phyloP scores from a whole-genome alignment of 2,329 filamentous ascomycete genomes.

The Cadophora sp. region DNA sequence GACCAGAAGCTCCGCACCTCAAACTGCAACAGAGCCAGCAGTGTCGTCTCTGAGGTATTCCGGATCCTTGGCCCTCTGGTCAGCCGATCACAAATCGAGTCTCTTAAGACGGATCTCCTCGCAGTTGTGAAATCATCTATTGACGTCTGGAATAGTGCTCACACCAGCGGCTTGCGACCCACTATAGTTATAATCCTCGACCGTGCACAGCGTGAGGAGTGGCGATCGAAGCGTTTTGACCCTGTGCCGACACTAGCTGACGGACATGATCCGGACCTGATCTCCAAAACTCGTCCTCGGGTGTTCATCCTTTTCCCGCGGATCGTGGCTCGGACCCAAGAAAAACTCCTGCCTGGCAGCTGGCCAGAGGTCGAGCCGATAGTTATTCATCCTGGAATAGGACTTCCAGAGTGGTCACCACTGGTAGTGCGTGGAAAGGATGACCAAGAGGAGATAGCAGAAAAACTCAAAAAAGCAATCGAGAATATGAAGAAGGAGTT shows the following conservation, averaged over 20 bases:
- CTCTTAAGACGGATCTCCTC: constrained; percentile 19
- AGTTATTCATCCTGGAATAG: constrained; percentile 22
- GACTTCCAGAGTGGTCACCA: constrained; percentile 25
- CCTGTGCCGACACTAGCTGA: neutral
- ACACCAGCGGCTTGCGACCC: constrained; percentile 15
- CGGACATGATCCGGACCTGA: neutral
- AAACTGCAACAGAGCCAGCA: neutral
- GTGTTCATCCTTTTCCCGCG: neutral
- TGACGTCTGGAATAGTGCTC: constrained; percentile 26
- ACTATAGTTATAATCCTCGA: neutral
- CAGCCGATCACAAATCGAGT: neutral
- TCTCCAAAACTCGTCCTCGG: neutral
- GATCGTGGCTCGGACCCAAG: constrained; percentile 13
- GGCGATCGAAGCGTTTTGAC: neutral
- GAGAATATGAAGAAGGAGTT: constrained; percentile 23
- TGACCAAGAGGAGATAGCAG: constrained; percentile 18
- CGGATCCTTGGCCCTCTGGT: neutral
- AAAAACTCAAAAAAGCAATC: constrained; percentile 15
- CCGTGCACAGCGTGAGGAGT: neutral
- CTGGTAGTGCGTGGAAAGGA: constrained; percentile 27
- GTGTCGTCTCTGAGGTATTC: neutral
- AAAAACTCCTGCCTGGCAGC: constrained; percentile 17
- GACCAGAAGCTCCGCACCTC: neutral
- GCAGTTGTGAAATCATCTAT: constrained; percentile 22
- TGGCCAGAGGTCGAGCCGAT: constrained; percentile 7